A percentile compares a stretch with the other conserved stretches of the same genome.
Conservation (phyloP, 495 filamentous ascomycete species). For the Penicillium manginii region DNA sequence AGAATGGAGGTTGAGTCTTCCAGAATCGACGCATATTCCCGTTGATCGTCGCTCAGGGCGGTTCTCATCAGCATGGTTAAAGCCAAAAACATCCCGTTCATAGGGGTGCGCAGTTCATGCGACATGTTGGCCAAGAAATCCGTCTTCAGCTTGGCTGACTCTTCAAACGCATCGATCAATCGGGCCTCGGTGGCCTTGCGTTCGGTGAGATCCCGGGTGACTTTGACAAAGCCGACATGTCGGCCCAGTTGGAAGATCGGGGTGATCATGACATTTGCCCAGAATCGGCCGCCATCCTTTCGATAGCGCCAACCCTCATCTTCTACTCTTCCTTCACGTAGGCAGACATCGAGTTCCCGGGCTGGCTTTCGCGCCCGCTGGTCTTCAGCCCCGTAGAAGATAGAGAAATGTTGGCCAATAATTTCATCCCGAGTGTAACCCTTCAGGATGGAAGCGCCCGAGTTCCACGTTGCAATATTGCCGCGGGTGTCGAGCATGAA, state of each 20-base stretch:
- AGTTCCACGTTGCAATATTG: constrained; percentile 64
- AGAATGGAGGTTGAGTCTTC: constrained; percentile 79
- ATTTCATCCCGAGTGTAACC: constrained; percentile 61
- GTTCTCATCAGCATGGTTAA: constrained; percentile 70
- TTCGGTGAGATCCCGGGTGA: constrained; percentile 67
- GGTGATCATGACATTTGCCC: constrained; percentile 70
- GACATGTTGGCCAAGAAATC: constrained; percentile 82
- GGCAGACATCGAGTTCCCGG: constrained; percentile 49
- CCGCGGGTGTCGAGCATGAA: constrained; percentile 66
- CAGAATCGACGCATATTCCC: constrained; percentile 76
- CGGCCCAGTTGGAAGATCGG: constrained; percentile 59
- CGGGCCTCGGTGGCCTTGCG: constrained; percentile 59
- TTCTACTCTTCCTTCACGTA: constrained; percentile 63
- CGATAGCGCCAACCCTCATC: constrained; percentile 70
- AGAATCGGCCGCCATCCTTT: constrained; percentile 64
- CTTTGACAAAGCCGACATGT: constrained; percentile 67
- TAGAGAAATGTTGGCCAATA: constrained; percentile 64
- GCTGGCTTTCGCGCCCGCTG: constrained; percentile 54
- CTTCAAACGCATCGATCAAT: constrained; percentile 65
- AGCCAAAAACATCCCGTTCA: constrained; percentile 78
- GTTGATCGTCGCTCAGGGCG: constrained; percentile 66
- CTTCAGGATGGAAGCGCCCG: constrained; percentile 62
- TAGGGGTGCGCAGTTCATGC: constrained; percentile 85
- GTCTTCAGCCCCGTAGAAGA: constrained; percentile 64
- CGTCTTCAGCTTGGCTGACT: constrained; percentile 65